phyloP scores from a whole-genome alignment of 805 yeast species.

The Candida tammaniensis region DNA sequence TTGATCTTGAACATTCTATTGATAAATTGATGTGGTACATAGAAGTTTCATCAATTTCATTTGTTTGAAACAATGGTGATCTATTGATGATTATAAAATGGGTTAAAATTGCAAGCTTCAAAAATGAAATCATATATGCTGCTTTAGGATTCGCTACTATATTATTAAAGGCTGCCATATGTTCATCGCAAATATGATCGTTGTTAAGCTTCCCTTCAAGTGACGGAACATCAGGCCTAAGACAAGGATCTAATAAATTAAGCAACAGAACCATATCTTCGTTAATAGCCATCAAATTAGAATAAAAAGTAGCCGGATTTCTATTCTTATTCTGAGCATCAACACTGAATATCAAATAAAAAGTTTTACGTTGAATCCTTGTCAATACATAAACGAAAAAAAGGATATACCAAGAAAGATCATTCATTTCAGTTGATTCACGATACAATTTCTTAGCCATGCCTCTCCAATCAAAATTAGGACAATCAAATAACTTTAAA shows the following conservation, averaged over 20 bases:
- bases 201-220: too few species aligned
- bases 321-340: conserved; percentile 13
- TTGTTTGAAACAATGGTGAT: conserved; percentile 19
- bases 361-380: conserved; percentile 23
- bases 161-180: too few species aligned
- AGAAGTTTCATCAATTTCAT: conserved; percentile 14
- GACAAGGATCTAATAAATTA: conserved; percentile 15
- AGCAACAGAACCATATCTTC: conserved; percentile 19
- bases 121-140: too few species aligned
- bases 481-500: neutral
- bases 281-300: conserved; percentile 14
- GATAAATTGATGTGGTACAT: conserved; percentile 19
- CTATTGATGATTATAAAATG: conserved; percentile 27
- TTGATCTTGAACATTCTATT: conserved; percentile 26
- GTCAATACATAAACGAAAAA: conserved; percentile 9
- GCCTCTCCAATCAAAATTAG: conserved; percentile 8
- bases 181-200: too few species aligned
- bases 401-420: neutral
- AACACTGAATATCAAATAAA: conserved; percentile 22
- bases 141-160: too few species aligned
- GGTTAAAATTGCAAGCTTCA: conserved; percentile 16
- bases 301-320: conserved; percentile 11
- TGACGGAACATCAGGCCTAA: conserved; percentile 12
- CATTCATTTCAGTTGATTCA: too few species aligned
- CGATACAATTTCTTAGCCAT: neutral